These are phyloP conservation scores for Trametes elegans DNA, from an alignment of 768 basidiomycete genomes.

Conservation along the genomic window DNA sequence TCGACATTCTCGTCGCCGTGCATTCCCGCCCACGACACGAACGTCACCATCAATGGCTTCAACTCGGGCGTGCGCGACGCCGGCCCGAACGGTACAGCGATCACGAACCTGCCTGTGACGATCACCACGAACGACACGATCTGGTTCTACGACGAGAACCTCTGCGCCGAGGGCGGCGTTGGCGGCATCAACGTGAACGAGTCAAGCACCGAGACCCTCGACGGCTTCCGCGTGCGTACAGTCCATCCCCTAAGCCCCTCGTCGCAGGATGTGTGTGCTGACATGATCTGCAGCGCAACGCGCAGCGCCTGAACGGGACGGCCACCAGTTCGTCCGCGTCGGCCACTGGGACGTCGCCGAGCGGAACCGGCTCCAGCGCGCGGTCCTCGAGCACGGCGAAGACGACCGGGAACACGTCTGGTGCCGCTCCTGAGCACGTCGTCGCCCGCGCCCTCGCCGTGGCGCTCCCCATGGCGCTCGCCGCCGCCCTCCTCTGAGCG, in stretches of 20 bases:
- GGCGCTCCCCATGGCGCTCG: not conserved
- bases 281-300: constrained; percentile 46
- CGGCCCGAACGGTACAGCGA: constrained; percentile 43
- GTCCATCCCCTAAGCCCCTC: not conserved
- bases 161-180: constrained; percentile 56
- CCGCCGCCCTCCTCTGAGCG: not conserved
- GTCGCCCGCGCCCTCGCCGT: not conserved
- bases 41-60: constrained; percentile 56
- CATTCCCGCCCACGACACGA: constrained; percentile 45
- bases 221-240: constrained; percentile 36
- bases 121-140: constrained; percentile 47
- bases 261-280: not conserved
- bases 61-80: constrained; percentile 51
- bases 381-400: constrained; percentile 9
- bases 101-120: constrained; percentile 43
- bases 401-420: not conserved
- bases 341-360: constrained; percentile 11
- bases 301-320: constrained; percentile 51
- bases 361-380: constrained; percentile 11
- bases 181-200: constrained; percentile 59
- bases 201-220: constrained; percentile 36
- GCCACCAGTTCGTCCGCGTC: constrained; percentile 20
- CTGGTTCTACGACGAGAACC: constrained; percentile 60
- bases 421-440: not conserved
- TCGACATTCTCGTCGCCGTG: constrained; percentile 57